Base-by-base conservation (phyloP, 2,329 filamentous ascomycete species). In the Xylaria sp. region DNA sequence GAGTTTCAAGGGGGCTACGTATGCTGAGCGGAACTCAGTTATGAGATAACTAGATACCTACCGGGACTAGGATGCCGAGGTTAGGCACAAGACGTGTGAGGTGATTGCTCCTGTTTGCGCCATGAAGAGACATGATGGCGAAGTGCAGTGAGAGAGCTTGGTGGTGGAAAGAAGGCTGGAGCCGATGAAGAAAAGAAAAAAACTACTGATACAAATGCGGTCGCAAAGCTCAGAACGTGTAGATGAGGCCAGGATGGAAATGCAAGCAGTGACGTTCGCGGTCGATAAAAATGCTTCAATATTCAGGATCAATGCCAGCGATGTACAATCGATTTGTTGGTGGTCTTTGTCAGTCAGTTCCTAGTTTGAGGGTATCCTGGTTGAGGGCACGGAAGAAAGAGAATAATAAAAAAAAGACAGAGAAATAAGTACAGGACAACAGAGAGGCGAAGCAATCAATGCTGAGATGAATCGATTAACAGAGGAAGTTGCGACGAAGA, bases 31-130 rank as follows among this genome's bases (percentile, higher is more conserved):
- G 32, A 36, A 42, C 19, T n/a, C 8, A 19, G 48, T 27, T 4
- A 21, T 34, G 32, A 42, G 14, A 19, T 59, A 12, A 42, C n/a
- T 27, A 17, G 54, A 12, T 36, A 67, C 69, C 32, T 57, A 71
- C 69, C 6, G 61, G 69, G 32, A 71, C 53, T 12, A 71, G 47
- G 53, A 30, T 69, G 4, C 45, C 36, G 17, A 67, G 24, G 48
- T 69, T 39, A 12, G 69, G 69, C 2, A 71, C 48, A 51, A 67
- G 21, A 5, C 66, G 66, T 12, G 42, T 17, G 9, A 69, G 36
- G 17, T 59, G 54, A 30, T 69, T 68, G 58, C 50, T 67, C 32
- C 32, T 62, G 61, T 67, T 71, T 63, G 57, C 45, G n/a, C 63
- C 57, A 32, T 61, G 36, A 17, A 64, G 21, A 61, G 65, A 61